Base-by-base conservation (phyloP, 495 filamentous ascomycete species). In the Staphylotrichum tortipilum region DNA sequence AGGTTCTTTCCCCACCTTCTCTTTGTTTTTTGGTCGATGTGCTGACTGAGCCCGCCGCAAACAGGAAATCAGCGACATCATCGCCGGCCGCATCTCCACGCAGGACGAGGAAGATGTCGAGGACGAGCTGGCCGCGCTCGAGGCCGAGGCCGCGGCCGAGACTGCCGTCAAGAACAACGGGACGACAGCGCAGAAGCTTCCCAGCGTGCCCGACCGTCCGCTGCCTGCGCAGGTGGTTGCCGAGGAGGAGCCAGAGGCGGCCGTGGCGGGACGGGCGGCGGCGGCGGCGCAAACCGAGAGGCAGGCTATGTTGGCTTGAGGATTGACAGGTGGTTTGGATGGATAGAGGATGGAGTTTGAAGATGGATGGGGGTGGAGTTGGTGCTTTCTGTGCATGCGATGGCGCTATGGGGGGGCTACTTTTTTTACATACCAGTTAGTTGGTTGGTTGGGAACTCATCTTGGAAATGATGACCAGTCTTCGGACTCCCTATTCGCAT, bases 61-160 rank as follows among this genome's bases (percentile, higher is more conserved):
- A 63, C 56, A 92, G 85, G 90, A 92, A 66, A 76, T 98, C 52
- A 90, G 81, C 65, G 88, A 92, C 36, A 88, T 95, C 83, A 77
- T 98, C 10, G 85, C 79, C 9, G 88, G 87, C 2, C 75, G 79
- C 52, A 84, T 96, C 70, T 87, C 85, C 31, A 89, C 87, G 59
- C 84, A 91, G 60, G 94, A 97, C 67, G 92, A 97, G 65, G 94
- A 96, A 53, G 92, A 96, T 60, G 94, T 97, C 21, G 94, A 96
- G 61, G 89, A 96, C 58, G 92, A 97, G 70, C 68, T 98, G 54
- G 88, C 85, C 40, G 82, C 77, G 17, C 69, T 97, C 49, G 82
- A 88, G 63, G 77, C 71, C 15, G 84, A 95, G 65, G 67, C 85
- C 40, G 82, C 77, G 17, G 69, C 97, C 49, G 82, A 88, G 63